phyloP scores from a whole-genome alignment of 441 rosid genomes.

The Populus hybrid region DNA sequence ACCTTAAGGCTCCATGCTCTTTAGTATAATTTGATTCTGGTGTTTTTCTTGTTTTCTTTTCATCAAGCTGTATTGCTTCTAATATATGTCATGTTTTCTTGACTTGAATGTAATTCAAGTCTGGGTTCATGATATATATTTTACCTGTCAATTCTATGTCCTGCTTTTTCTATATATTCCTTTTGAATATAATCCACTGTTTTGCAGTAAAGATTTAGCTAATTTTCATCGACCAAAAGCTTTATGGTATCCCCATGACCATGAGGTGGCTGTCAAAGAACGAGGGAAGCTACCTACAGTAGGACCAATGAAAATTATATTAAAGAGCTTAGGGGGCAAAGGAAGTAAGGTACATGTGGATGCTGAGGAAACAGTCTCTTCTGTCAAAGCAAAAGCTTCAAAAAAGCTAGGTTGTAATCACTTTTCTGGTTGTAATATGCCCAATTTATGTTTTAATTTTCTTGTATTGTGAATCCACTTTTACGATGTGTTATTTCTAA shows the following conservation, averaged over 20 bases:
- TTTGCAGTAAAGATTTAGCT: conserved; percentile 88
- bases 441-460: not conserved
- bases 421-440: conserved; percentile 4
- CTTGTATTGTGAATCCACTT: not conserved
- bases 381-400: conserved; percentile 86
- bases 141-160: not conserved
- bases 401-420: conserved; percentile 83
- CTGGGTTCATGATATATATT: not conserved
- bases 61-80: too few relatives aligned
- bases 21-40: too few relatives aligned
- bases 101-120: too few relatives aligned
- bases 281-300: conserved; percentile 78
- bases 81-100: too few relatives aligned
- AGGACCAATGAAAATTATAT: conserved; percentile 83
- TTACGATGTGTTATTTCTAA: conserved; percentile 1
- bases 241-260: conserved; percentile 95
- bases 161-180: not conserved
- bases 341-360: conserved; percentile 92
- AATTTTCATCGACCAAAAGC: conserved; percentile 97
- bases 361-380: conserved; percentile 75
- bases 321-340: conserved; percentile 98
- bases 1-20: too few relatives aligned
- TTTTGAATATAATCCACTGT: conserved; percentile 6
- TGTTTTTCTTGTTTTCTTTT: too few relatives aligned
- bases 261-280: conserved; percentile 89